Evolutionary conservation across 768 basidiomycete genomes (phyloP).

Genomic region (Lentinula raphanica): DNA sequence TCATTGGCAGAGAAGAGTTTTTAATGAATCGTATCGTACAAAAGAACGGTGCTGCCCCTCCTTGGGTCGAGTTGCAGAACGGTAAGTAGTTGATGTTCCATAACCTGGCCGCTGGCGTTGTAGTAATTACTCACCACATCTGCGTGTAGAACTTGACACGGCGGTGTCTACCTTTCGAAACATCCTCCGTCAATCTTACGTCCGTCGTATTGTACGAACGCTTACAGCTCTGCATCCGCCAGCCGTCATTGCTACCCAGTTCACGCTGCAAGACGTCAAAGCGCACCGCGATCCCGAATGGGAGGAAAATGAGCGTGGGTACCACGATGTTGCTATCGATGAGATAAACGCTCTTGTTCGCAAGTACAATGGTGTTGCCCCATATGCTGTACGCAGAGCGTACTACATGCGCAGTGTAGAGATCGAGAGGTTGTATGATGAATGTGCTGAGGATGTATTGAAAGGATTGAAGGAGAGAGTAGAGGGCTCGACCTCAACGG

Average conservation of each 20-base stretch:
- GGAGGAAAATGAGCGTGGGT: slow-evolving; percentile 60
- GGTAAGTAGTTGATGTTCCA: slow-evolving; percentile 34
- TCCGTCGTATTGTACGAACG: slow-evolving; percentile 65
- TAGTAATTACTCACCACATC: not conserved
- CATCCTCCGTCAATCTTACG: slow-evolving; percentile 63
- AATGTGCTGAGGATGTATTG: slow-evolving; percentile 48
- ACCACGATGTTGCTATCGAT: slow-evolving; percentile 62
- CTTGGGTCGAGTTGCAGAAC: slow-evolving; percentile 80
- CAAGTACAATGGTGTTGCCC: slow-evolving; percentile 77
- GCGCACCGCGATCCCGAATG: slow-evolving; percentile 60
- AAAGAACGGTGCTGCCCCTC: slow-evolving; percentile 75
- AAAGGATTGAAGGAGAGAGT: slow-evolving; percentile 23
- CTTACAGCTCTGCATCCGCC: slow-evolving; percentile 43
- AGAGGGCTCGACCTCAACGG: not conserved
- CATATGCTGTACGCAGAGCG: slow-evolving; percentile 66
- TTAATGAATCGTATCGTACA: slow-evolving; percentile 84
- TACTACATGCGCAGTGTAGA: slow-evolving; percentile 55
- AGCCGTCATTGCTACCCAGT: slow-evolving; percentile 27
- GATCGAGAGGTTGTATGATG: slow-evolving; percentile 48
- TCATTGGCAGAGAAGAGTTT: slow-evolving; percentile 73
- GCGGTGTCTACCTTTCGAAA: slow-evolving; percentile 59
- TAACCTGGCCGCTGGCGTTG: not conserved
- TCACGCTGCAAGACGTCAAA: slow-evolving; percentile 31
- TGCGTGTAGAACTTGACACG: slow-evolving; percentile 55
- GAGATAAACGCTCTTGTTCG: slow-evolving; percentile 74